Evolutionary conservation across 495 filamentous ascomycete species (phyloP).

Genomic region (Friedmanniomyces endolithicus): DNA sequence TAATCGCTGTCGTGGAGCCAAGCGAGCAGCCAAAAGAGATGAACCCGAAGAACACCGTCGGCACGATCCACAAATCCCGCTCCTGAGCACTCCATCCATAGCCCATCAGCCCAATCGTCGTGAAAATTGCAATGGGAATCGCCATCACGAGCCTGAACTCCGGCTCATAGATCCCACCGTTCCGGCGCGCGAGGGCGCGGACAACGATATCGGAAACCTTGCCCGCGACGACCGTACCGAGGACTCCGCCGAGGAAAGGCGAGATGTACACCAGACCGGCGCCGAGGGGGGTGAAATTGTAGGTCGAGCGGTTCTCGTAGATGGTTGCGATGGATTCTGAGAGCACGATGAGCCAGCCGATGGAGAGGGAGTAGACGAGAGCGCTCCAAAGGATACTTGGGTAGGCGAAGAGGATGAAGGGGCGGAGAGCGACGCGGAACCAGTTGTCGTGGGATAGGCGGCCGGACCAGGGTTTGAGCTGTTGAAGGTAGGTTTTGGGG

Average conservation of each 20-base stretch:
- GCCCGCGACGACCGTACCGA: conserved; percentile 84
- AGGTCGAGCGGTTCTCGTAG: conserved; percentile 51
- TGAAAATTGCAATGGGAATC: conserved; percentile 63
- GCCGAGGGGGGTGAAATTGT: conserved; percentile 67
- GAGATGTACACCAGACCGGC: conserved; percentile 83
- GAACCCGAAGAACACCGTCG: conserved; percentile 82
- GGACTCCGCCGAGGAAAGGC: conserved; percentile 76
- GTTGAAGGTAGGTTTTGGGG: conserved; percentile 54
- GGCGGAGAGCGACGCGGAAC: conserved; percentile 60
- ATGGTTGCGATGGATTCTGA: conserved; percentile 75
- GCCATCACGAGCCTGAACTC: conserved; percentile 94
- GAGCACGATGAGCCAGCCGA: conserved; percentile 94
- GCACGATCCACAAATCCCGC: conserved; percentile 75
- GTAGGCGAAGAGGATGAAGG: conserved; percentile 77
- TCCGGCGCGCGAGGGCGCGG: conserved; percentile 63
- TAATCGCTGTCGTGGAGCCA: conserved; percentile 87
- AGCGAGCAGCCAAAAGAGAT: conserved; percentile 90
- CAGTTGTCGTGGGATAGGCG: conserved; percentile 67
- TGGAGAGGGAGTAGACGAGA: conserved; percentile 70
- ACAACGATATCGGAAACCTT: conserved; percentile 79
- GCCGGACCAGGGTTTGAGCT: conserved; percentile 63
- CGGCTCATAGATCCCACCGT: conserved; percentile 88
- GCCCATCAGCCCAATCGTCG: conserved; percentile 77
- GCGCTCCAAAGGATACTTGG: conserved; percentile 86
- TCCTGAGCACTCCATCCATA: conserved; percentile 80